Conservation (phyloP, 257 asterid species). For the Solanum gracilifrons region DNA sequence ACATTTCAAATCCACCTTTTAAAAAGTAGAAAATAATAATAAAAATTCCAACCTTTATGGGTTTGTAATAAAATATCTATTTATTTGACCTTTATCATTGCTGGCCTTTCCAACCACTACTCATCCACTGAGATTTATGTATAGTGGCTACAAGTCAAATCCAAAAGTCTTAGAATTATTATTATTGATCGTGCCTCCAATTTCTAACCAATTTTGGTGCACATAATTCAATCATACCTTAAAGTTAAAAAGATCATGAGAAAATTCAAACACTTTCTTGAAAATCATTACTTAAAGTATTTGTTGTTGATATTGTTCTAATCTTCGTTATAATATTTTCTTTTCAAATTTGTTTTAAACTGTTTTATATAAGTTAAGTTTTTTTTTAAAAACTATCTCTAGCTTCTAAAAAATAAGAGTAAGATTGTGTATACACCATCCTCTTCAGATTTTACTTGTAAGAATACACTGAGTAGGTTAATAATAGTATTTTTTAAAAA, state of each 20-base stretch:
- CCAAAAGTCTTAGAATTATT: conserved; percentile 12
- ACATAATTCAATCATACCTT: neutral
- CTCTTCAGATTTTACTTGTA: neutral
- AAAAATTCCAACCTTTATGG: neutral
- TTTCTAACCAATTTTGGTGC: conserved; percentile 17
- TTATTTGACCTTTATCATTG: neutral
- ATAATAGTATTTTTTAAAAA: no score
- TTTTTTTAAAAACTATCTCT: neutral
- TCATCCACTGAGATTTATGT: conserved; percentile 49
- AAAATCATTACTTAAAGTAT: neutral
- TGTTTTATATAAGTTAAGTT: neutral
- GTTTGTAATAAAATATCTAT: neutral
- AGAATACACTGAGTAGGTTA: neutral
- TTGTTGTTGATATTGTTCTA: neutral
- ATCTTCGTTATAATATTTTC: neutral
- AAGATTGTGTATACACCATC: neutral
- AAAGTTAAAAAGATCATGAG: conserved; percentile 4
- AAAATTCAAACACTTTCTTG: conserved; percentile 5
- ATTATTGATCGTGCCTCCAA: conserved; percentile 9
- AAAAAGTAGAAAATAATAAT: neutral
- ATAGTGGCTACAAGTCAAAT: conserved; percentile 24
- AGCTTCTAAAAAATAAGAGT: neutral
- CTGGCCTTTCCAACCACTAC: conserved; percentile 26
- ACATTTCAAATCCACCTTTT: neutral
- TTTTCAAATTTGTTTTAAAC: neutral